Evolutionary conservation across 1,284 basidiomycete genomes (phyloP).

Genomic region (Apiotrichum brassicae): DNA sequence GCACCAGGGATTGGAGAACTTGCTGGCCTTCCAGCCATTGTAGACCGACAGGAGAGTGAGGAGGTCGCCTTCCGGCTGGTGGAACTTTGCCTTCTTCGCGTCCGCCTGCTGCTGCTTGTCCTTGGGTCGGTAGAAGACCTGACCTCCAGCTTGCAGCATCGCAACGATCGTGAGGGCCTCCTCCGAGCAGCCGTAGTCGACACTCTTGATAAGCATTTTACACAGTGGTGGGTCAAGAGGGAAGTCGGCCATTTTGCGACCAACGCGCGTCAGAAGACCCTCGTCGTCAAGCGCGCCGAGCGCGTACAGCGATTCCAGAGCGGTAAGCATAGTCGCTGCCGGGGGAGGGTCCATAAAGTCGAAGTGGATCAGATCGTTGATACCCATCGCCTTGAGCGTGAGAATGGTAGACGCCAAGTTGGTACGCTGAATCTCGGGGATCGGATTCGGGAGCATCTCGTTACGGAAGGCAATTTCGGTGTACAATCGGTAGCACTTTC

Average conservation of each 20-base stretch:
- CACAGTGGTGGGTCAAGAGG: conserved; percentile 94
- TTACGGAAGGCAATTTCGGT: conserved; percentile 97
- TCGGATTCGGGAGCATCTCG: conserved; percentile 96
- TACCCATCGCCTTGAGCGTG: conserved; percentile 96
- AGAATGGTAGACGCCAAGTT: conserved; percentile 90
- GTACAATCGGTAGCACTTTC: conserved; percentile 96
- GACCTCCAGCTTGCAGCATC: conserved; percentile 88
- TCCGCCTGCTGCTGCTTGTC: conserved; percentile 95
- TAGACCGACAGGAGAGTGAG: conserved; percentile 92
- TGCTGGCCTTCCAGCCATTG: conserved; percentile 94
- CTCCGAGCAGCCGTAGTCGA: conserved; percentile 92
- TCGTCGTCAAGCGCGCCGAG: conserved; percentile 95
- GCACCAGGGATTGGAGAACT: conserved; percentile 94
- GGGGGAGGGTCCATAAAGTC: conserved; percentile 99
- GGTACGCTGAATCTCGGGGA: conserved; percentile 95
- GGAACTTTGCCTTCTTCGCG: conserved; percentile 49
- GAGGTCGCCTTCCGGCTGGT: conserved; percentile 87
- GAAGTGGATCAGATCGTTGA: conserved; percentile 96
- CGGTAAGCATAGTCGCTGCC: conserved; percentile 82
- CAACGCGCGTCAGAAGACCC: conserved; percentile 85
- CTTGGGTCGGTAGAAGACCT: conserved; percentile 95
- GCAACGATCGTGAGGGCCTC: conserved; percentile 95
- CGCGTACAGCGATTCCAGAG: conserved; percentile 88
- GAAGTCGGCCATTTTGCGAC: conserved; percentile 99
- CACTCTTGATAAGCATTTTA: conserved; percentile 98